These are phyloP conservation scores for Exophiala oligosperma DNA, from an alignment of 2,329 filamentous ascomycete genomes.

Conservation along the genomic window DNA sequence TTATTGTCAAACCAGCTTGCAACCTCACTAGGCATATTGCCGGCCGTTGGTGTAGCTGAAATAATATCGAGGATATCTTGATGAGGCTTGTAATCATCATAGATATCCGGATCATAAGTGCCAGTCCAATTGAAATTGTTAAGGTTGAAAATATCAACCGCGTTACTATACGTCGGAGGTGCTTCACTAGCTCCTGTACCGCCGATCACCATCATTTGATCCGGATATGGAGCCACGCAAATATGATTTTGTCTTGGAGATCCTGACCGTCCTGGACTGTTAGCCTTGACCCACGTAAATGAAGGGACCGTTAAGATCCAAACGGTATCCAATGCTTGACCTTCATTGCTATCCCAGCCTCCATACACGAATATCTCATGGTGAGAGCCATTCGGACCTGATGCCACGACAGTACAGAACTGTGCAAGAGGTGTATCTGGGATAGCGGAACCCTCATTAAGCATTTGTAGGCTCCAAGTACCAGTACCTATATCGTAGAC, in stretches of 20 bases:
- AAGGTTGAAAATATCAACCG: slow-evolving; percentile 49
- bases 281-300: neutral
- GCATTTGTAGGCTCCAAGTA: slow-evolving; percentile 39
- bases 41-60: slow-evolving; percentile 30
- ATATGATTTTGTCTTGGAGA: slow-evolving; percentile 31
- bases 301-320: slow-evolving; percentile 34
- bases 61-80: slow-evolving; percentile 31
- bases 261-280: slow-evolving; percentile 10
- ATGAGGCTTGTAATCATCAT: slow-evolving; percentile 31
- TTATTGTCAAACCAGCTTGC: slow-evolving; percentile 56
- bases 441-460: slow-evolving; percentile 33
- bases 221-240: slow-evolving; percentile 47
- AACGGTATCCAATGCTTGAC: slow-evolving; percentile 32
- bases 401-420: slow-evolving; percentile 43
- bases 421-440: slow-evolving; percentile 31
- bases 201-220: slow-evolving; percentile 43
- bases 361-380: slow-evolving; percentile 38
- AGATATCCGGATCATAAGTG: slow-evolving; percentile 32
- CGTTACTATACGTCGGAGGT: neutral
- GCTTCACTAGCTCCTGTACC: slow-evolving; percentile 22
- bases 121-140: slow-evolving; percentile 35
- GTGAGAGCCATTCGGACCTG: slow-evolving; percentile 37
- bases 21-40: slow-evolving; percentile 29
- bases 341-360: slow-evolving; percentile 31
- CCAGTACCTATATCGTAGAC: slow-evolving; percentile 38